Conservation (phyloP, 1,284 basidiomycete species). For the Cutaneotrichosporon arboriforme region DNA sequence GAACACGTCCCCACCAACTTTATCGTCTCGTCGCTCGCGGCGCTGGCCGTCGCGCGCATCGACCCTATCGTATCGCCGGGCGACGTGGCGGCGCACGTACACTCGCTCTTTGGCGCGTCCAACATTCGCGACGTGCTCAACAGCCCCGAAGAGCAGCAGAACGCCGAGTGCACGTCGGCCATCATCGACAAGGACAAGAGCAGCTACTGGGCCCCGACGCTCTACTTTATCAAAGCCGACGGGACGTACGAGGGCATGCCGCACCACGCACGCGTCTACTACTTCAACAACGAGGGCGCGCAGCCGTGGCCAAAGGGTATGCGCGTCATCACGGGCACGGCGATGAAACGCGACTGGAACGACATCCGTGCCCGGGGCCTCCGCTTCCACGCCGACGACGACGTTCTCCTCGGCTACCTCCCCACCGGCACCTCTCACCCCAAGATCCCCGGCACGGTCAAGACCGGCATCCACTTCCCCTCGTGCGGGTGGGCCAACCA, state of each 20-base stretch:
- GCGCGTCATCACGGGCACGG: constrained; percentile 47
- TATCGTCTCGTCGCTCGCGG: neutral
- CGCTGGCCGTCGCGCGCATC: constrained; percentile 18
- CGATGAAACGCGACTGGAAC: neutral
- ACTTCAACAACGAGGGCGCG: constrained; percentile 11
- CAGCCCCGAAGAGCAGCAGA: constrained; percentile 22
- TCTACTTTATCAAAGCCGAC: constrained; percentile 47
- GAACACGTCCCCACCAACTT: neutral
- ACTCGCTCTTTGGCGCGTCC: constrained; percentile 45
- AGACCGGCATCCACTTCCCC: constrained; percentile 29
- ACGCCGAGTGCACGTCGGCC: constrained; percentile 30
- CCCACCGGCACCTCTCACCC: constrained; percentile 2
- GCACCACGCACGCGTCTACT: constrained; percentile 37
- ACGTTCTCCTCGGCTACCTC: constrained; percentile 40
- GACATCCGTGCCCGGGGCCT: neutral
- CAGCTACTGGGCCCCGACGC: constrained; percentile 50
- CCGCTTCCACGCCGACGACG: neutral
- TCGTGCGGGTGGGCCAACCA: constrained; percentile 36
- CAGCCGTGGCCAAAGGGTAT: constrained; percentile 48
- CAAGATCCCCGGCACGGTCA: neutral
- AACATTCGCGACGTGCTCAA: constrained; percentile 28
- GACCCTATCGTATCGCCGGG: constrained; percentile 47
- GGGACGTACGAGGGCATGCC: constrained; percentile 27
- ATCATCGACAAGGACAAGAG: constrained; percentile 47
- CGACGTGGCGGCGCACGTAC: constrained; percentile 39